Conservation (phyloP, 495 filamentous ascomycete species). For the Daldinia vernicosa region DNA sequence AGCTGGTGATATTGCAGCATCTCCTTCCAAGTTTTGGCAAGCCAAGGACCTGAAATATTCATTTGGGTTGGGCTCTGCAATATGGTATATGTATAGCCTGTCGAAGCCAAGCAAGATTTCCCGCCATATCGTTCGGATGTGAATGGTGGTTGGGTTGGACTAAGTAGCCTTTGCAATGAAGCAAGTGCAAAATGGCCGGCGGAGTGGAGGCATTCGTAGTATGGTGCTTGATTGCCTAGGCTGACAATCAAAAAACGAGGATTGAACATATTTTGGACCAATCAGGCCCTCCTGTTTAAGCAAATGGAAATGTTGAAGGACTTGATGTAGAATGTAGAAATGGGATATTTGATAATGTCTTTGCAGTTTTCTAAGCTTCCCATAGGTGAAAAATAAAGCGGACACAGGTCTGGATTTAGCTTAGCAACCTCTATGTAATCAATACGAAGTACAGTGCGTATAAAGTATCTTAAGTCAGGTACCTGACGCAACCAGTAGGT, state of each 20-base stretch:
- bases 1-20: conserved; percentile 44
- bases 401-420: not conserved
- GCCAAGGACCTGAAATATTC: conserved; percentile 74
- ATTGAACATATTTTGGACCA: conserved; percentile 31
- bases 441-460: not conserved
- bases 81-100: conserved; percentile 65
- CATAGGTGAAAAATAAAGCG: not conserved
- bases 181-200: conserved; percentile 78
- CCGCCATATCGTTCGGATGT: conserved; percentile 49
- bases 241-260: conserved; percentile 59
- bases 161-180: conserved; percentile 59
- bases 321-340: not conserved
- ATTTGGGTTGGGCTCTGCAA: conserved; percentile 76
- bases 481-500: not conserved
- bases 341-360: too few species aligned
- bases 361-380: not conserved
- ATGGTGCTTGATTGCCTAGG: conserved; percentile 60
- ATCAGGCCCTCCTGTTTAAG: not conserved
- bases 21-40: conserved; percentile 57
- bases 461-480: not conserved
- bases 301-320: not conserved
- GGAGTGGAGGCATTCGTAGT: conserved; percentile 78
- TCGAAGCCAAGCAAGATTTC: conserved; percentile 51
- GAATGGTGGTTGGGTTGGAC: conserved; percentile 56
- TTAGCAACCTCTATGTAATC: too few species aligned